phyloP scores from a whole-genome alignment of 805 yeast genomes.

The Clavispora fructus region DNA sequence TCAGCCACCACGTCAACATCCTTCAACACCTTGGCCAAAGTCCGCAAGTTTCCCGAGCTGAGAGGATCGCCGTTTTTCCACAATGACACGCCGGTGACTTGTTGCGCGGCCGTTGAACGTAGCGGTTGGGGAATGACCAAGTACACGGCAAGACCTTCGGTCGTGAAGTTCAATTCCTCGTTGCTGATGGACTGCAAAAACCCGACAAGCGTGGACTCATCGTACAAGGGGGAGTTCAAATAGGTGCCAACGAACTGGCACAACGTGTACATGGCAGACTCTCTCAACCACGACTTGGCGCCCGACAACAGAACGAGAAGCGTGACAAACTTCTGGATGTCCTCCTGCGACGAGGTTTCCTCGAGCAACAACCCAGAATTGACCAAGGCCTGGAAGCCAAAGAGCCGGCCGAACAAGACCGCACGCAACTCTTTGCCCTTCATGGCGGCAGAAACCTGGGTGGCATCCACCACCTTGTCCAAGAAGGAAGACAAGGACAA shows the following conservation, averaged over 20 bases:
- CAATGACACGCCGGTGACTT: conserved; percentile 10
- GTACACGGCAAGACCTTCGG: conserved; percentile 77
- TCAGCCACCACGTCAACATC: conserved; percentile 44
- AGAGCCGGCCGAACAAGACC: conserved; percentile 72
- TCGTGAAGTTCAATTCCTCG: conserved; percentile 53
- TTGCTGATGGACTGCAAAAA: conserved; percentile 45
- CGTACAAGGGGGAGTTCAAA: conserved; percentile 7
- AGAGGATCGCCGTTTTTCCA: conserved; percentile 80
- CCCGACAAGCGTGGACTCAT: conserved; percentile 16
- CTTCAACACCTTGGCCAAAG: conserved; percentile 58
- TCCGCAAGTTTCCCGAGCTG: conserved; percentile 58
- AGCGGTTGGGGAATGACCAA: conserved; percentile 41
- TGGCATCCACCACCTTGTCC: conserved; percentile 37
- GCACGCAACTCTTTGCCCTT: conserved; percentile 85
- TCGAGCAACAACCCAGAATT: conserved; percentile 35
- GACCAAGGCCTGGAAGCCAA: conserved; percentile 74
- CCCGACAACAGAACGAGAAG: conserved; percentile 53
- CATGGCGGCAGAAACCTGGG: conserved; percentile 28
- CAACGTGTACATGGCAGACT: conserved; percentile 70
- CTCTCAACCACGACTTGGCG: conserved; percentile 79
- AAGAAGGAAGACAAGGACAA: conserved; percentile 31
- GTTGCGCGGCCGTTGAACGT: conserved; percentile 16
- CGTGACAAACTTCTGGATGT: conserved; percentile 39
- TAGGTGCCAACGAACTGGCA: conserved; percentile 39
- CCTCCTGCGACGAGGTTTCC: conserved; percentile 10